phyloP scores from a whole-genome alignment of 139 green algal species.

The Haematococcus sp. region DNA sequence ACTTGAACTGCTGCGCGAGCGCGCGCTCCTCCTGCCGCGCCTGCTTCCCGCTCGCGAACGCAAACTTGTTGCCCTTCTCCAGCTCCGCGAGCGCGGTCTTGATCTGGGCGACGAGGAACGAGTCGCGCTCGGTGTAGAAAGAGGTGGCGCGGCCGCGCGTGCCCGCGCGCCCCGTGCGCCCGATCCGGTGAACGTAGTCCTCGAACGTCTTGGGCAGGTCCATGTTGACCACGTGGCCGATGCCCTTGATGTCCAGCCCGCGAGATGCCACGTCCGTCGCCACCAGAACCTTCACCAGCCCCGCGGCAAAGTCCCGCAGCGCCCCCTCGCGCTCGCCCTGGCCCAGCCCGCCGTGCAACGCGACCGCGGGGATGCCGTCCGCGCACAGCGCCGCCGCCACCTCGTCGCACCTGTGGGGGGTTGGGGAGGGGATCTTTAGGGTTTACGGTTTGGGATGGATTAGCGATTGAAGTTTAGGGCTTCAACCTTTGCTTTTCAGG shows the following conservation, averaged over 20 bases:
- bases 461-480: too few species aligned
- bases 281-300: conserved; percentile 62
- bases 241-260: conserved; percentile 88
- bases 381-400: conserved; percentile 65
- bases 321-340: conserved; percentile 73
- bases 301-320: conserved; percentile 66
- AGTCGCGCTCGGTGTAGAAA: conserved; percentile 77
- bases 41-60: conserved; percentile 81
- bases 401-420: conserved; percentile 4
- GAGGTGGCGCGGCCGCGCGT: conserved; percentile 71
- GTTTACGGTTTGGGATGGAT: too few species aligned
- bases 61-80: conserved; percentile 76
- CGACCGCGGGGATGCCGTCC: conserved; percentile 61
- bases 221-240: conserved; percentile 89
- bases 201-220: conserved; percentile 92
- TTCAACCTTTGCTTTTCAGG: too few species aligned
- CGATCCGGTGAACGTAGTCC: conserved; percentile 94
- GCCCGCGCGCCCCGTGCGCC: conserved; percentile 73
- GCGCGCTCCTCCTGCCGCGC: conserved; percentile 64
- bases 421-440: background rate
- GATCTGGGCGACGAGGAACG: conserved; percentile 63
- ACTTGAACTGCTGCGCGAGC: conserved; percentile 58
- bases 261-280: conserved; percentile 91
- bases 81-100: conserved; percentile 68
- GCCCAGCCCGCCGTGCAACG: conserved; percentile 76